phyloP scores from a whole-genome alignment of 352 stramenopile genomes.

The Aphanomyces cochlioides region DNA sequence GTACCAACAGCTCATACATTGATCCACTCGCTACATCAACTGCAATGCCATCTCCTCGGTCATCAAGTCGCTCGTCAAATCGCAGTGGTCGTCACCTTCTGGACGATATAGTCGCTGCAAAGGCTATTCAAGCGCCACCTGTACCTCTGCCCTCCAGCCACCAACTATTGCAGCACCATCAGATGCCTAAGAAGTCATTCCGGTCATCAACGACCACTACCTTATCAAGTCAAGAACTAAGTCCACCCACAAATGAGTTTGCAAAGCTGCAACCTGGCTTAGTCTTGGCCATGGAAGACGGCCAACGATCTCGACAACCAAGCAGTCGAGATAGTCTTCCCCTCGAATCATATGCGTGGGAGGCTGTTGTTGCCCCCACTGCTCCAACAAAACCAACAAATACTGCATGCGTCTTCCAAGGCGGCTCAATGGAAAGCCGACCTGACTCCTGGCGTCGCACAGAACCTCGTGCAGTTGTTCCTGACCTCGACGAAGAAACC shows the following conservation, averaged over 20 bases:
- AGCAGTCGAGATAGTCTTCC: too few relatives aligned
- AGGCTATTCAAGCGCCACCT: too few relatives aligned
- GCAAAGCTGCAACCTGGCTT: background rate
- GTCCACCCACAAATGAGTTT: constrained; percentile 6
- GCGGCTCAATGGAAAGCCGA: background rate
- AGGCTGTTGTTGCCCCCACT: too few relatives aligned
- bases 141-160: background rate
- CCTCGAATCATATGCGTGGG: too few relatives aligned
- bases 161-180: background rate
- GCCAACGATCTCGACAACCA: too few relatives aligned
- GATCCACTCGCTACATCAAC: too few relatives aligned
- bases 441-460: constrained; percentile 10
- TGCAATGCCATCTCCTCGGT: too few relatives aligned
- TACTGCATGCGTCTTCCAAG: background rate
- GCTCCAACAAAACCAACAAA: too few relatives aligned
- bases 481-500: constrained; percentile 2
- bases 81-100: background rate
- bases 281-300: too few relatives aligned
- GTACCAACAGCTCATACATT: too few relatives aligned
- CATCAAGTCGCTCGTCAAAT: background rate
- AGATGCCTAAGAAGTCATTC: constrained; percentile 13
- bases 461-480: background rate
- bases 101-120: too few relatives aligned
- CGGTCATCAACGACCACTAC: constrained; percentile 13
- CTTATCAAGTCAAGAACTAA: constrained; percentile 10